Evolutionary conservation across 2,329 filamentous ascomycete genomes (phyloP).

Genomic region (Colletotrichum liaoningense): DNA sequence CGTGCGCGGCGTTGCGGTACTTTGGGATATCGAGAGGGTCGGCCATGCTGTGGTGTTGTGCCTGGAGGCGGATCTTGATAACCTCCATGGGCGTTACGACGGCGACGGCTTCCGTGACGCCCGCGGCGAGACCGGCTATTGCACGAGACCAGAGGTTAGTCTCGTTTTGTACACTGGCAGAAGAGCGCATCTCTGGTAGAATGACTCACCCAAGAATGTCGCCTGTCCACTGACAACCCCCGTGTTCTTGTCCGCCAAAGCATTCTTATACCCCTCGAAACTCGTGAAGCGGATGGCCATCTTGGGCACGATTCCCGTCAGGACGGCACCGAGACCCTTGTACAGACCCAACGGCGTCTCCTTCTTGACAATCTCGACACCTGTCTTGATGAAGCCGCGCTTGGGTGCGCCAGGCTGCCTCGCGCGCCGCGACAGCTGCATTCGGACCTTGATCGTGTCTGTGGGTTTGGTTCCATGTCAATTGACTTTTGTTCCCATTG

Average conservation of each 20-base stretch:
- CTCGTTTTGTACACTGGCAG: not conserved
- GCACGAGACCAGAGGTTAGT: not conserved
- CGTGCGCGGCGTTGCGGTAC: conserved; percentile 92
- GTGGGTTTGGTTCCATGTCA: conserved; percentile 10
- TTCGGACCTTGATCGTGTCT: conserved; percentile 99
- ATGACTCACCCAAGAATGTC: conserved; percentile 64
- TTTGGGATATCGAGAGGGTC: conserved; percentile 96
- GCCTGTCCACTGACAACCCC: conserved; percentile 76
- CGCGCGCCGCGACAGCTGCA: conserved; percentile 94
- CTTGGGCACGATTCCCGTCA: conserved; percentile 97
- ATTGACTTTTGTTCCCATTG: not conserved
- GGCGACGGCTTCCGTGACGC: conserved; percentile 94
- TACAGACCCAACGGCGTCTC: conserved; percentile 95
- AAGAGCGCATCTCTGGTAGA: not conserved
- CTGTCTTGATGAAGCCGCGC: conserved; percentile 89
- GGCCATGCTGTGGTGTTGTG: conserved; percentile 97
- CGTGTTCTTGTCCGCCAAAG: conserved; percentile 76
- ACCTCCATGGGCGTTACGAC: conserved; percentile 99
- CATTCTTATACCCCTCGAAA: conserved; percentile 94
- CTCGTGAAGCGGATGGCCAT: conserved; percentile 99
- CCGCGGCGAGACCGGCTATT: conserved; percentile 84
- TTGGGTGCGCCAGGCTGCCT: conserved; percentile 85
- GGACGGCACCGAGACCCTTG: conserved; percentile 96
- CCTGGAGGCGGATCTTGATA: conserved; percentile 97
- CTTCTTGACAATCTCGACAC: conserved; percentile 84